Base-by-base conservation (phyloP, 495 filamentous ascomycete genomes). In the Amniculicola lignicola region DNA sequence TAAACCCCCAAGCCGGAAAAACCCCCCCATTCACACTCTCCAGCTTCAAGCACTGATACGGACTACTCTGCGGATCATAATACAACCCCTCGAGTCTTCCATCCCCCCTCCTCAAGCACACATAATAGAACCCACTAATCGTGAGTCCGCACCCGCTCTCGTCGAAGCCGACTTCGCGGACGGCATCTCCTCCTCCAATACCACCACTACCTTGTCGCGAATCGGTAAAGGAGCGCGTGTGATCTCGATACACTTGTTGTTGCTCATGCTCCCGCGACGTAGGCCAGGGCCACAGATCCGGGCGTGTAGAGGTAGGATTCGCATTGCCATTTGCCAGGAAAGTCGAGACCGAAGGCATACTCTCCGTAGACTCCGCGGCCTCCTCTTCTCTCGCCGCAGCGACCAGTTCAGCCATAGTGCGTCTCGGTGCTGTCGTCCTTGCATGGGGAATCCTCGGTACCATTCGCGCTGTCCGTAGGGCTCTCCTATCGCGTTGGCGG, bases 91-190 rank as follows among this genome's bases (percentile, higher is more conserved):
- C 83, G 29, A 88, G 75, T 22, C 73, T 72, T 18, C 86, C 86
- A 60, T 79, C 77, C 27, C 74, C 72, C 35, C 86, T 74, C 43
- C 76, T 70, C 50, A 89, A 67, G 42, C 81, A 83, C 19, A 88
- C 77, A 66, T 87, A 89, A 63, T 89, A 89, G 67, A 89, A 89
- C 3, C 86, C 86, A 44, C 77, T 82, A 45, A 89, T 89, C 6
- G 85, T 89, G 16, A 89, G 77, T 33, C 82, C 79, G 62, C 69
- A 70, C n/a, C 54, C 51, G 5, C 51, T 55, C n/a, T 56, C 58
- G 22, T 61, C 57, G 24, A 60, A 61, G 27, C 36, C 23, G 4
- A 18, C 21, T 4, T n/a, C n/a, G 21, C 40, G 38, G n/a, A n/a
- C n/a, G n/a, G n/a, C n/a, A n/a, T n/a, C n/a, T n/a, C n/a, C n/a